Percentiles rank a stretch among this genome's conserved stretches.
Conservation (phyloP, 768 basidiomycete species). For the Saitozyma sp. region DNA sequence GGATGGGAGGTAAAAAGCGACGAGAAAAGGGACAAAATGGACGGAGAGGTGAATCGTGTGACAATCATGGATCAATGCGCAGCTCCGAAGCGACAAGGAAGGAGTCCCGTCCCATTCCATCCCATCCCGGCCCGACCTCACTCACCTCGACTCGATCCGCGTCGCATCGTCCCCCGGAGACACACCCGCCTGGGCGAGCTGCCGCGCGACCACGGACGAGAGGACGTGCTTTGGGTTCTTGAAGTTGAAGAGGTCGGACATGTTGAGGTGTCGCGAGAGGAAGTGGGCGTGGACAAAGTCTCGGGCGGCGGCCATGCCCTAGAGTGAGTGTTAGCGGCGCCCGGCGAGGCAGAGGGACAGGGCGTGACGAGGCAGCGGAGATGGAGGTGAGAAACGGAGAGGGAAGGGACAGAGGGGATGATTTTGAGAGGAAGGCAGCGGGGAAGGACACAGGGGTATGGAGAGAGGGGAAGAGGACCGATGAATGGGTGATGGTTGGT, state of each 20-base stretch:
- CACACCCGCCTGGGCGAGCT: slow-evolving; percentile 61
- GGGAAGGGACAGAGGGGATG: no score
- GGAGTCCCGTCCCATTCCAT: not conserved
- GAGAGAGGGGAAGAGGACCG: not conserved
- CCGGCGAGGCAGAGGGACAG: not conserved
- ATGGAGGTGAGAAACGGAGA: no score
- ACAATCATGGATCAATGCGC: not conserved
- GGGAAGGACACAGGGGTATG: not conserved
- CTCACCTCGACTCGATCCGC: slow-evolving; percentile 58
- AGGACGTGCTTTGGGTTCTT: slow-evolving; percentile 77
- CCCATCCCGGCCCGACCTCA: slow-evolving; percentile 24
- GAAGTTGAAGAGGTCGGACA: slow-evolving; percentile 76
- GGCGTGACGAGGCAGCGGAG: not conserved
- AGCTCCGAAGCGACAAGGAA: not conserved
- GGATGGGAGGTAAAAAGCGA: no score
- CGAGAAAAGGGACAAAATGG: no score
- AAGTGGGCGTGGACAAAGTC: slow-evolving; percentile 87
- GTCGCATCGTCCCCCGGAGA: slow-evolving; percentile 12
- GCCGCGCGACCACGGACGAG: slow-evolving; percentile 69
- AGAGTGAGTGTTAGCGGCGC: slow-evolving; percentile 1
- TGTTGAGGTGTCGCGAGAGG: slow-evolving; percentile 78
- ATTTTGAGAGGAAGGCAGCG: no score
- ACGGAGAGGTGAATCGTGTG: not conserved
- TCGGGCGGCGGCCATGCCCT: slow-evolving; percentile 73
- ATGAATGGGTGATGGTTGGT: no score